A percentile compares a stretch with the other conserved stretches of the same genome.
Conservation (phyloP, 441 rosid genomes). For the Gossypium schwendimanii region DNA sequence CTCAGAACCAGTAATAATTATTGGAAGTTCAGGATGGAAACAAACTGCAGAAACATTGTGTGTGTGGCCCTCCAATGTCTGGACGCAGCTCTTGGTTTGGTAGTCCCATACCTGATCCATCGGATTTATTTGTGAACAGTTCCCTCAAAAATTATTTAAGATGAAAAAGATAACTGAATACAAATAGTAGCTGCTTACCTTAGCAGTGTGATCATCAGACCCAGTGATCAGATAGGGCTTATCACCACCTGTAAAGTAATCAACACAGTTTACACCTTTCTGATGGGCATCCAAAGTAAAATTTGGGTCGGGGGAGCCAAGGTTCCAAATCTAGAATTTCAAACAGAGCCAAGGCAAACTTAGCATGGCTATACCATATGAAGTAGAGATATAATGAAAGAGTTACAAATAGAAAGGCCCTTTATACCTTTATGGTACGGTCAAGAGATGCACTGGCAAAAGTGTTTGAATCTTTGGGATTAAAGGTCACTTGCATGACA, state of each 20-base stretch:
- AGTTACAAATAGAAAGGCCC: conserved; percentile 7
- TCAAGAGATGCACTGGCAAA: conserved; percentile 94
- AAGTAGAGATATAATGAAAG: conserved; percentile 2
- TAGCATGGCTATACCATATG: conserved; percentile 8
- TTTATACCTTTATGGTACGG: conserved; percentile 61
- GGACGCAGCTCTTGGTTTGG: conserved; percentile 56
- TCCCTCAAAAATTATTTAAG: conserved; percentile 10
- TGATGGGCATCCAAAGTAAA: conserved; percentile 88
- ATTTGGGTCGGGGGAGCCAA: conserved; percentile 91
- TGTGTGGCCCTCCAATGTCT: conserved; percentile 66
- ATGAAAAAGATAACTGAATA: conserved; percentile 1
- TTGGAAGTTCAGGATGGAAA: conserved; percentile 70
- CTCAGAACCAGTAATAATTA: conserved; percentile 71
- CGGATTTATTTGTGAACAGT: conserved; percentile 14
- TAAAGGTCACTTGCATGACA: conserved; percentile 76
- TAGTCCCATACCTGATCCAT: conserved; percentile 58
- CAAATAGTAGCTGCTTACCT: conserved; percentile 39
- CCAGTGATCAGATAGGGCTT: conserved; percentile 85
- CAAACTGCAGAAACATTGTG: conserved; percentile 68
- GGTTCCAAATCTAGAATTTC: conserved; percentile 72
- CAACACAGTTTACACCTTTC: conserved; percentile 91
- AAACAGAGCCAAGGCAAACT: conserved; percentile 9
- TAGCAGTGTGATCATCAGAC: conserved; percentile 93
- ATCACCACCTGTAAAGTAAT: conserved; percentile 85
- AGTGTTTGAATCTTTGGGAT: conserved; percentile 63